Evolutionary conservation across 2,329 filamentous ascomycete species (phyloP).

Genomic region (Laburnicola sp.): DNA sequence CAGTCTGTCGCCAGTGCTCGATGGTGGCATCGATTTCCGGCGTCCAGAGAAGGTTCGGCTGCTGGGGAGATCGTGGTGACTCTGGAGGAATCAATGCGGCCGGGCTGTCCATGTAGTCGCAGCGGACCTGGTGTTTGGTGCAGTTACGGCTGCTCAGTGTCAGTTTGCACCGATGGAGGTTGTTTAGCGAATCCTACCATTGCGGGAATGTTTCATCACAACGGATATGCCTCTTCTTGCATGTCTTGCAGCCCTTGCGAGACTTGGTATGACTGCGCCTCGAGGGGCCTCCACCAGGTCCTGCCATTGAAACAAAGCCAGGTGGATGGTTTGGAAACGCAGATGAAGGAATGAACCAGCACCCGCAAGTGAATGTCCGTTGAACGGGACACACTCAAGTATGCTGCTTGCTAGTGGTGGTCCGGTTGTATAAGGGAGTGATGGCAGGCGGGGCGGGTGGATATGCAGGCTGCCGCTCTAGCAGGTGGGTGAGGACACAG

Average conservation of each 20-base stretch:
- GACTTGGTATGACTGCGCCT: constrained; percentile 95
- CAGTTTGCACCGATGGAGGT: constrained; percentile 16
- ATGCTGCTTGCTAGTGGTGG: constrained; percentile 14
- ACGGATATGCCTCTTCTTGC: constrained; percentile 95
- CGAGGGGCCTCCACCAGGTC: constrained; percentile 91
- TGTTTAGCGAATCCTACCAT: constrained; percentile 65
- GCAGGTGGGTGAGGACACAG: constrained; percentile 35
- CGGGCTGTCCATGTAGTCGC: constrained; percentile 92
- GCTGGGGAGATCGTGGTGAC: constrained; percentile 54
- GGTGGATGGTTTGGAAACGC: constrained; percentile 1
- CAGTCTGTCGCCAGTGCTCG: constrained; percentile 79
- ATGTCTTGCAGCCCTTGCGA: constrained; percentile 96
- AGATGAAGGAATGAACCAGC: constrained; percentile 1
- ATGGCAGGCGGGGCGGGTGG: constrained; percentile 31
- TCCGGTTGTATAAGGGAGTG: constrained; percentile 14
- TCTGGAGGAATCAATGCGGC: constrained; percentile 62
- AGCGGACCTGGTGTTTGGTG: constrained; percentile 97
- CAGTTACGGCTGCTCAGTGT: constrained; percentile 76
- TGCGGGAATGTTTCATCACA: constrained; percentile 98
- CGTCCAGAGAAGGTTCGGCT: constrained; percentile 76
- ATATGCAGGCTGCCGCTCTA: constrained; percentile 39
- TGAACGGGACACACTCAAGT: constrained; percentile 17
- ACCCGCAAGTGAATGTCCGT: constrained; percentile 10
- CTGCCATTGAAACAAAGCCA: constrained; percentile 67
- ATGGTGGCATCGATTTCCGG: constrained; percentile 81